These are phyloP conservation scores for Vigna trinervia DNA, from an alignment of 306 rosid species.

Conservation along the genomic window DNA sequence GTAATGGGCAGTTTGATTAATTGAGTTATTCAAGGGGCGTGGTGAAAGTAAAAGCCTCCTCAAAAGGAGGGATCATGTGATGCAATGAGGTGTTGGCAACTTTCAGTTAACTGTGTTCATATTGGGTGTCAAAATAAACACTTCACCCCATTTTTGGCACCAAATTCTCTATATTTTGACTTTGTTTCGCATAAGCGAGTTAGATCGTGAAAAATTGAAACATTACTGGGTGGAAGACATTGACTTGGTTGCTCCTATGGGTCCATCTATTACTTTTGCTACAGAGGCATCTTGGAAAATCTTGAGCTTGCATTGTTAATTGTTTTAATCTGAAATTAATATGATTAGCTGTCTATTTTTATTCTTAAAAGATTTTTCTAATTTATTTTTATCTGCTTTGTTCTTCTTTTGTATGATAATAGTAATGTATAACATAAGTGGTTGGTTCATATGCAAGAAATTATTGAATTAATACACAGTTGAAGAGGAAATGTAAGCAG, in stretches of 20 bases:
- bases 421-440: neutral
- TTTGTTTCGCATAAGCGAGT: constrained; percentile 31
- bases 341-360: neutral
- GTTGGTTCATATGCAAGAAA: neutral
- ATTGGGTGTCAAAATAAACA: constrained; percentile 12
- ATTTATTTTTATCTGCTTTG: neutral
- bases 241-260: constrained; percentile 47
- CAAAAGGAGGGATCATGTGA: constrained; percentile 22
- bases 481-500: constrained; percentile 24
- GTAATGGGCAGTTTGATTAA: constrained; percentile 24
- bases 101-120: constrained; percentile 5
- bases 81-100: constrained; percentile 17
- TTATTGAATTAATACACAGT: neutral
- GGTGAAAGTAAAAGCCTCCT: constrained; percentile 9
- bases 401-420: neutral
- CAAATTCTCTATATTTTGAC: constrained; percentile 37
- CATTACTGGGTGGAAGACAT: constrained; percentile 30
- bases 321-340: neutral
- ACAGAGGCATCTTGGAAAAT: constrained; percentile 43
- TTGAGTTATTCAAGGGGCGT: constrained; percentile 3
- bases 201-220: neutral
- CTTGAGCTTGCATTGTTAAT: constrained; percentile 5
- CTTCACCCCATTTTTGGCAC: constrained; percentile 1
- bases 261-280: constrained; percentile 45
- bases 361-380: neutral